Base-by-base conservation (phyloP, 2,329 filamentous ascomycete genomes). In the Penicillium vulpinum region DNA sequence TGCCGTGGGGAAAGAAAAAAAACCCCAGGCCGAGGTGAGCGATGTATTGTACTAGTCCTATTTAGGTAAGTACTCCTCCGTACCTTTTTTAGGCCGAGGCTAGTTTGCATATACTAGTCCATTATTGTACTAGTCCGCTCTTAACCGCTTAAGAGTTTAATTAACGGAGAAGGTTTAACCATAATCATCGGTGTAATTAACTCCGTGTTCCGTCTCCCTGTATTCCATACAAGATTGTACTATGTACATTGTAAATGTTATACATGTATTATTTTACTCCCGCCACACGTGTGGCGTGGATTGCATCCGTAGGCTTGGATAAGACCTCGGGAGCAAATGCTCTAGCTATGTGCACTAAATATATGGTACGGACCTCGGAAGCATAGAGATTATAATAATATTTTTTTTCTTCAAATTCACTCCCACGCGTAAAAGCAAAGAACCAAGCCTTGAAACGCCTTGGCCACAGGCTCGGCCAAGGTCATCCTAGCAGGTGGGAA, bases 11-110 rank as follows among this genome's bases (percentile, higher is more conserved):
- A 53, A 51, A 51, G 16, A 39, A 24, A 51, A 51, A 21, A 39
- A 24, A 41, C 40, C 40, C 54, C 41, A 54, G 49, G 35, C 48
- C 54, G 47, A 57, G 24, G 50, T 26, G 35, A 51, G 28, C 11
- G 5, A 13, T 31, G 51, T 49, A 50, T 35, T 50, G 21, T 4
- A n/a, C 52, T 54, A 54, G n/a, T 13, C 45, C 52, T 38, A 22
- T 50, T 41, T 26, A 18, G 29, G 31, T 6, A 35, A 13, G 16
- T 22, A 18, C 21, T 33, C 13, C 11, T 18, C 11, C 7, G 26
- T 51, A 35, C 29, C 36, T 44, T n/a, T 21, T 15, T 38, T 1
- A 22, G 24, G 38, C 31, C 45, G 51, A 54, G 38, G 36, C 52
- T 50, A 54, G 13, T 26, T 16, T 16, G 8, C 29, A 16, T n/a